Evolutionary conservation across 2,329 filamentous ascomycete species (phyloP).

Genomic region (Fusarium floridanum): DNA sequence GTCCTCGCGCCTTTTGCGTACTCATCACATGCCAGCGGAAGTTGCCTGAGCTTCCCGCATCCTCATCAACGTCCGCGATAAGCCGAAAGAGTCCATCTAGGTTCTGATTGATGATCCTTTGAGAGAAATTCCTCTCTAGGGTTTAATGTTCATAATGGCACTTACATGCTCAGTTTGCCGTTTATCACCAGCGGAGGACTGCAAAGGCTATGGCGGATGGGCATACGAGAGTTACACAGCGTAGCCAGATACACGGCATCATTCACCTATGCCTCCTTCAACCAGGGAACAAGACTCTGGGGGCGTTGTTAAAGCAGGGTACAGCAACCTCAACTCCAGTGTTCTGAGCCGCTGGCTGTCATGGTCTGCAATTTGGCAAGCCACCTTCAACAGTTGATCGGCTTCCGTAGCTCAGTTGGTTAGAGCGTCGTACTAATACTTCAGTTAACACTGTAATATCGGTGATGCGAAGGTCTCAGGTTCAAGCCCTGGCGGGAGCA

Average conservation of each 20-base stretch:
- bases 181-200: neutral
- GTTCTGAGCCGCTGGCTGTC: neutral
- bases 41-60: neutral
- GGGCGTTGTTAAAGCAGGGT: neutral
- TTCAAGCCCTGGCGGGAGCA: constrained; percentile 49
- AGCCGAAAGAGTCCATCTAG: neutral
- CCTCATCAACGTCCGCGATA: neutral
- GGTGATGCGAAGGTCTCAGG: constrained; percentile 47
- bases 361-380: neutral
- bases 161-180: neutral
- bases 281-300: neutral
- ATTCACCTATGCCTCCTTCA: neutral
- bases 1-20: neutral
- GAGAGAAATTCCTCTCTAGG: neutral
- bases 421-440: constrained; percentile 49
- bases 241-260: neutral
- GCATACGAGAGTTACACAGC: neutral
- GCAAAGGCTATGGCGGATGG: neutral
- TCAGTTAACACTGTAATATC: constrained; percentile 30
- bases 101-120: neutral
- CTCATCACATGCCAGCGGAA: neutral
- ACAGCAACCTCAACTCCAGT: neutral
- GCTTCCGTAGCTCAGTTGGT: constrained; percentile 49
- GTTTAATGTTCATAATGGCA: neutral
- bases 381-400: constrained; percentile 27